Evolutionary conservation across 2,329 filamentous ascomycete species (phyloP), one percentile per base, ranked within the genome.

Genomic region (Trichoderma afroharzianum): DNA sequence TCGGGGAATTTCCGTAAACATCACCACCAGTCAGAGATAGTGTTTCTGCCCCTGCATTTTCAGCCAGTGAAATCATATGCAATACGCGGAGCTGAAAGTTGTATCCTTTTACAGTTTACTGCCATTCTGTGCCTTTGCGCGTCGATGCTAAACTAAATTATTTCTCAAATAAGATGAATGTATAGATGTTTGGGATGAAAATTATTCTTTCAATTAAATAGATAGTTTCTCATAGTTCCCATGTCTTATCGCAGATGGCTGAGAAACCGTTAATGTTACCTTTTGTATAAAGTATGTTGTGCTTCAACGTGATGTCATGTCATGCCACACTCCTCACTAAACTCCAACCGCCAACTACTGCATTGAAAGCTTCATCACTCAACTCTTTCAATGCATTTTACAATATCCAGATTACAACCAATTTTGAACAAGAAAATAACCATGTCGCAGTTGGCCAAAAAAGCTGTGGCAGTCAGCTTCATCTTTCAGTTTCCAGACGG

Each of bases 391-490:
- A 28, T 53, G 8, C 28, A 26, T n/a, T 43, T 43, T 9, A 7
- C n/a, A 50, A 4, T 30, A 55, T n/a, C 39, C 39, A 9, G 39
- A n/a, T 28, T 12, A 1, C 33, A 26, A 15, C 24, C 24, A 55
- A 57, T 26, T 62, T 11, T 71, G 66, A 32, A 72, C 68, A n/a
- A 64, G 70, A 39, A 72, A 30, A 28, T 4, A 53, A 53, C 3
- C 1, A 78, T 79, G 76, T 47, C 74, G 8, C 28, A 70, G 47
- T 75, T 78, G 33, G 70, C 76, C 53, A 78, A 76, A 62, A 74
- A 83, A 68, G 80, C 80, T 1, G 85, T 88, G 4, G 85, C 85
- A 1, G 84, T 82, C 2, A 84, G 83, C 61, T 88, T 88, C 76
- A 83, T 88, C 73, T 84, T 88, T 79, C 84, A 83, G 68, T 80